phyloP scores from a whole-genome alignment of 176 grass and related monocot species.

The Eragrostis curvula region DNA sequence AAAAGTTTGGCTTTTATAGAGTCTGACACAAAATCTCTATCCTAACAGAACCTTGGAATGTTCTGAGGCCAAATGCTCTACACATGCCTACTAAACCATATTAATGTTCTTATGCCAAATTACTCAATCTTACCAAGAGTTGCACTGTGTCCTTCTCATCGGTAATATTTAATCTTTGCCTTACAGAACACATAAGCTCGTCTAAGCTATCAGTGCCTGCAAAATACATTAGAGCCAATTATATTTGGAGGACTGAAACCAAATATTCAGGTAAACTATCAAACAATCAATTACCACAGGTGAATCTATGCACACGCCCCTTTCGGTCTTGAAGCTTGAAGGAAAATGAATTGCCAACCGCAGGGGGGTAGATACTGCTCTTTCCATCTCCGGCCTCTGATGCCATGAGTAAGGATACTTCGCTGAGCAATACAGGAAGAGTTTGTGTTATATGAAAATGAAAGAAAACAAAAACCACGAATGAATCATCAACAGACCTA shows the following conservation, averaged over 20 bases:
- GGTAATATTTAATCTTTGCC: slow-evolving; percentile 62
- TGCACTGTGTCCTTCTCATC: slow-evolving; percentile 63
- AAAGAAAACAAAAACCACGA: slow-evolving; percentile 13
- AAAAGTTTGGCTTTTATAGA: slow-evolving; percentile 25
- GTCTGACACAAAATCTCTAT: neutral
- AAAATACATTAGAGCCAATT: slow-evolving; percentile 33
- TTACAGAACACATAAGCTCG: slow-evolving; percentile 69
- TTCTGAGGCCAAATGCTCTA: slow-evolving; percentile 1
- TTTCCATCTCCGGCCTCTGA: slow-evolving; percentile 78
- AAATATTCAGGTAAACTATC: slow-evolving; percentile 33
- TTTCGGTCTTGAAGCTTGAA: slow-evolving; percentile 90
- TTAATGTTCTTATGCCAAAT: slow-evolving; percentile 20
- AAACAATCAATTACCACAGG: slow-evolving; percentile 61
- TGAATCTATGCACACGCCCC: slow-evolving; percentile 82
- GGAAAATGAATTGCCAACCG: slow-evolving; percentile 82
- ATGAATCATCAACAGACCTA: slow-evolving; percentile 58
- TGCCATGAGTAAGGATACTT: slow-evolving; percentile 74
- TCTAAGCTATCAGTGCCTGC: slow-evolving; percentile 70
- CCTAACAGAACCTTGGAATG: neutral
- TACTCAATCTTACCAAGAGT: slow-evolving; percentile 71
- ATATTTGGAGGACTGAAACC: slow-evolving; percentile 8
- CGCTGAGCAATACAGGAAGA: slow-evolving; percentile 53
- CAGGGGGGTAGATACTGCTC: slow-evolving; percentile 63
- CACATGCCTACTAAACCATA: slow-evolving; percentile 29
- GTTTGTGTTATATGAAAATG: slow-evolving; percentile 21